Percentiles rank a stretch among this genome's conserved stretches.
phyloP scores from a whole-genome alignment of 2,329 filamentous ascomycete genomes.

The Exophiala sideris region DNA sequence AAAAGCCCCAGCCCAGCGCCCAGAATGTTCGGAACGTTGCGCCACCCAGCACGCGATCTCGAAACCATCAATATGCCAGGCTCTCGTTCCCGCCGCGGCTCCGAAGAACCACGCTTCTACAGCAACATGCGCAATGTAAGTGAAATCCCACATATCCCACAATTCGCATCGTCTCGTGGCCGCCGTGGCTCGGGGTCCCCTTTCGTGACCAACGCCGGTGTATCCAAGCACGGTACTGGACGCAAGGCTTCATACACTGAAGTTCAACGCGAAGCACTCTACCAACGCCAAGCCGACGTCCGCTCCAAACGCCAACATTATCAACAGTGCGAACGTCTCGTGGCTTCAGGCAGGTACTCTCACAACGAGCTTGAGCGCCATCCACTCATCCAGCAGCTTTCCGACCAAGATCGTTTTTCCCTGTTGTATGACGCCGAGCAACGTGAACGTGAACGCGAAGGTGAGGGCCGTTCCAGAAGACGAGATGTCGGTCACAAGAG shows the following conservation, averaged over 20 bases:
- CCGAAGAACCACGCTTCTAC: neutral
- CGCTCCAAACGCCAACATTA: neutral
- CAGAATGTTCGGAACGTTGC: conserved; percentile 4
- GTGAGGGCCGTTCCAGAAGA: neutral
- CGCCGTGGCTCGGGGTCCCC: neutral
- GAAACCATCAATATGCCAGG: conserved; percentile 12
- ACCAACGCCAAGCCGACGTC: neutral
- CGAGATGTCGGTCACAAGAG: neutral
- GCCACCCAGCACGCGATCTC: conserved; percentile 10
- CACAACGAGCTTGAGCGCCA: neutral
- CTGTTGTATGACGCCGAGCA: neutral
- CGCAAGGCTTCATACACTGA: neutral
- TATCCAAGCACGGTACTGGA: neutral
- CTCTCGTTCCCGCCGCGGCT: neutral
- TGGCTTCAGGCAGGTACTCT: conserved; percentile 2
- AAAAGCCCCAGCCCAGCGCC: conserved; percentile 3
- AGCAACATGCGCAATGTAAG: conserved; percentile 4
- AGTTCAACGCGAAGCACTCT: neutral
- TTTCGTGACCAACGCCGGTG: neutral
- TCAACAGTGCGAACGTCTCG: conserved; percentile 3
- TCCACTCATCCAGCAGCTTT: neutral
- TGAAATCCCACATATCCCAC: conserved; percentile 7
- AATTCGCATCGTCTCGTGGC: neutral
- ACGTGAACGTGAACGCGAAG: neutral
- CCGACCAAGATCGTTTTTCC: neutral